Conservation (phyloP, 2,329 filamentous ascomycete species). For the Thelonectria blattea region DNA sequence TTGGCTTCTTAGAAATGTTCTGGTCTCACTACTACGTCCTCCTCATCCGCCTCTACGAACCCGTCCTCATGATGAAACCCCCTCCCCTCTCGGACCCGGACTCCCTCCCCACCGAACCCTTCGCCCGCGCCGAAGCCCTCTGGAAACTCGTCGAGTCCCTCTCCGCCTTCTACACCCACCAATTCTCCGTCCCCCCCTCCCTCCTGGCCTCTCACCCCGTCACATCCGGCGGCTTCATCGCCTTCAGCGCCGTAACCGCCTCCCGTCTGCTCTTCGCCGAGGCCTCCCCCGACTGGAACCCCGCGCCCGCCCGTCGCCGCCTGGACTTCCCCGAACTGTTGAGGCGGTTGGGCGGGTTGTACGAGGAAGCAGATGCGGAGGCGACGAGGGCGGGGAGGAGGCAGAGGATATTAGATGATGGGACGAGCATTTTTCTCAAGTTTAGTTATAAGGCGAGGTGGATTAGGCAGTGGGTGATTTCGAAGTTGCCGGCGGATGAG, state of each 20-base stretch:
- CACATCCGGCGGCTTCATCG: constrained; percentile 36
- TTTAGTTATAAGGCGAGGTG: constrained; percentile 47
- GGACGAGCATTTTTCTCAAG: constrained; percentile 39
- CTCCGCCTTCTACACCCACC: constrained; percentile 37
- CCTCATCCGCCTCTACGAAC: constrained; percentile 47
- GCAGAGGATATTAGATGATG: constrained; percentile 39
- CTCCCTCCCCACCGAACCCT: constrained; percentile 25
- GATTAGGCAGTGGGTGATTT: constrained; percentile 49
- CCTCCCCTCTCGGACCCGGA: constrained; percentile 22
- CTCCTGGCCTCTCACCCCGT: constrained; percentile 42
- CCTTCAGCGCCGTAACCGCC: constrained; percentile 44
- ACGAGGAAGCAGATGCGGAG: constrained; percentile 40
- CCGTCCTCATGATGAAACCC: constrained; percentile 41
- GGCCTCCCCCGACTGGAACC: constrained; percentile 45
- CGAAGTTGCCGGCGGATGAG: constrained; percentile 30
- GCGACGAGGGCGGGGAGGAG: constrained; percentile 33
- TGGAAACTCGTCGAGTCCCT: constrained; percentile 45
- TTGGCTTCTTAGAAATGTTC: constrained; percentile 40
- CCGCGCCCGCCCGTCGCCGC: constrained; percentile 39
- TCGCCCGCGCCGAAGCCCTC: constrained; percentile 43
- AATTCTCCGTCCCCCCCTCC: constrained; percentile 34
- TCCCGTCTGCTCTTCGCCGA: constrained; percentile 46
- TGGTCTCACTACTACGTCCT: constrained; percentile 43
- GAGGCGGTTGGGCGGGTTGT: constrained; percentile 39
- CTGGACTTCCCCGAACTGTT: constrained; percentile 42